These are phyloP conservation scores for Sindora glabra DNA, from an alignment of 306 rosid species.

Conservation along the genomic window DNA sequence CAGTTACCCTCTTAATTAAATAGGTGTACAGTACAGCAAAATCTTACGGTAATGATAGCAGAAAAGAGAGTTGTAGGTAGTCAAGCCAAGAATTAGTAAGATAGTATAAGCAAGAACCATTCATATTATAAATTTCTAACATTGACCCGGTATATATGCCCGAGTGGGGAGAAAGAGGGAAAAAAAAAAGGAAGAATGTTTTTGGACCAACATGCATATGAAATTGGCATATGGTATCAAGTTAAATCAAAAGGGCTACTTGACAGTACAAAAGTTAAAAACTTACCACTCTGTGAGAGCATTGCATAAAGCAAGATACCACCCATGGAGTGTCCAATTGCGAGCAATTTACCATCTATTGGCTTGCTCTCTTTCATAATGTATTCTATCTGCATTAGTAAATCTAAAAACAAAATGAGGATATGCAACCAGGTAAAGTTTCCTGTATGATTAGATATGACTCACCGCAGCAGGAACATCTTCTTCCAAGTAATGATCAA, in stretches of 20 bases:
- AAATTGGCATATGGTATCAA: not conserved
- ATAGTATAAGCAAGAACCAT: no score
- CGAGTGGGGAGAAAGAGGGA: no score
- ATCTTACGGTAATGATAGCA: no score
- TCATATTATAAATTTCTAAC: no score
- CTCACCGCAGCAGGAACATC: conserved; percentile 97
- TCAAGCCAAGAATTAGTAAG: no score
- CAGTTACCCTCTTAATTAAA: no score
- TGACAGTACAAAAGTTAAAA: conserved; percentile 9
- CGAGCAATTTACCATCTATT: conserved; percentile 89
- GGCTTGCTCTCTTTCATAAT: conserved; percentile 67
- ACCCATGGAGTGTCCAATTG: conserved; percentile 99
- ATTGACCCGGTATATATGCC: no score
- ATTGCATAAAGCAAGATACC: conserved; percentile 87
- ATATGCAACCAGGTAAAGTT: conserved; percentile 11
- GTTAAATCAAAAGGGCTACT: conserved; percentile 11
- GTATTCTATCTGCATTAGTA: conserved; percentile 65
- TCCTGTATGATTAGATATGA: conserved; percentile 59
- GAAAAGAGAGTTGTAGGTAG: no score
- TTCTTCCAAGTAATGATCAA: conserved; percentile 90
- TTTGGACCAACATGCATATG: no score
- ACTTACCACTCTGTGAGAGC: conserved; percentile 78
- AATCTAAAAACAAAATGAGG: conserved; percentile 13
- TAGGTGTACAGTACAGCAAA: no score
- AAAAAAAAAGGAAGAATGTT: no score